Conservation (phyloP, 140 eudicot species). For the Senecio squalidus region DNA sequence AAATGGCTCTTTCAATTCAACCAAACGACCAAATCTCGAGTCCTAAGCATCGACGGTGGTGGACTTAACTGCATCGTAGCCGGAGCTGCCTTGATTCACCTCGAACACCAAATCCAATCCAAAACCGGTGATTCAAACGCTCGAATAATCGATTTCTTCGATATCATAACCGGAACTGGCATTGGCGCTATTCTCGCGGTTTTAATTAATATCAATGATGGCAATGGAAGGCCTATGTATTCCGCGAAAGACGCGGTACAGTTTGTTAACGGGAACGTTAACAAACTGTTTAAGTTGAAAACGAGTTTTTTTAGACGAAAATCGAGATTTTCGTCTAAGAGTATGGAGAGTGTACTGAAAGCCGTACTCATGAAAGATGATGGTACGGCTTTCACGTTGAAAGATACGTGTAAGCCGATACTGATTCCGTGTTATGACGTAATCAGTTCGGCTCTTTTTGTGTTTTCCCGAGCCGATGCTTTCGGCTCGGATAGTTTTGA, state of each 20-base stretch:
- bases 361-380: constrained; percentile 49
- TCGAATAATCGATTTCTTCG: constrained; percentile 69
- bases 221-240: constrained; percentile 68
- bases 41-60: constrained; percentile 84
- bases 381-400: constrained; percentile 55
- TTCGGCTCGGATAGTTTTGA: constrained; percentile 55
- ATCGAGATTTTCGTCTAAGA: constrained; percentile 40
- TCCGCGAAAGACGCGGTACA: constrained; percentile 56
- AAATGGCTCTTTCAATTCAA: constrained; percentile 75
- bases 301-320: constrained; percentile 42
- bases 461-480: constrained; percentile 96
- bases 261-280: constrained; percentile 28
- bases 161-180: constrained; percentile 77
- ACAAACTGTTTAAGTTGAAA: constrained; percentile 34
- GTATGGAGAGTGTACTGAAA: constrained; percentile 56
- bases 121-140: constrained; percentile 72
- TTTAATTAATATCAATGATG: constrained; percentile 69
- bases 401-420: constrained; percentile 87
- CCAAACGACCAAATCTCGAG: constrained; percentile 52
- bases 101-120: constrained; percentile 76
- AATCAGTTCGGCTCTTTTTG: constrained; percentile 79
- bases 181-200: constrained; percentile 71
- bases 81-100: constrained; percentile 47
- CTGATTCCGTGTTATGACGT: constrained; percentile 85
- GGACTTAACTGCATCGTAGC: constrained; percentile 63